Base-by-base conservation (phyloP, 148 eudicot genomes). In the Vaccinium macrocarpon region DNA sequence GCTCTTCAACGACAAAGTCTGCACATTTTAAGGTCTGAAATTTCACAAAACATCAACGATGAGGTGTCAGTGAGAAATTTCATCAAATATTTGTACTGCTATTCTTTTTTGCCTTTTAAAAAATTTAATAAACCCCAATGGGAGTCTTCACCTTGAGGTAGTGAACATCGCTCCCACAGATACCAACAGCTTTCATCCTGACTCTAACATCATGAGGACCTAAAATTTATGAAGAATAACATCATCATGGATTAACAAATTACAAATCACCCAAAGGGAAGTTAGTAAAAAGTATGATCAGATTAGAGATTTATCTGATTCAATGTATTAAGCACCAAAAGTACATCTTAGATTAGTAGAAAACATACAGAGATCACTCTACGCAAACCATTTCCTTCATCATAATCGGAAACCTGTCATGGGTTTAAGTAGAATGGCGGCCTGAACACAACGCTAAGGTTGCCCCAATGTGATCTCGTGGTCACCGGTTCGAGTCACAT, bases 91-190 rank as follows among this genome's bases (percentile, higher is more conserved):
- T 50, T 50, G 52, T 50, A 50, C 52, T 50, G 2, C 12, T 50
- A 50, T 50, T 50, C 52, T 50, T 50, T 50, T 50, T 50, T 50
- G 52, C 52, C 52, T 50, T 50, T 50, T 50, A 50, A 50, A 50
- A 9, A n/a, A 23, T 61, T 64, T 27, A 64, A 64, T 23, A 64
- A 64, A 64, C 71, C 32, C 71, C 29, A n/a, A 2, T 25, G 71
- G 23, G 6, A 1, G 71, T 9, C 71, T 64, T 64, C 18, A 95
- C 98, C 94, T 91, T 92, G 85, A 93, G 89, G 86, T 91, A 90
- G 82, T 93, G 95, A 88, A 95, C 93, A 90, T 95, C 98, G 84
- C 97, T 95, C 53, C 98, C 98, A 89, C 98, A 95, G 6, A 95
- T 95, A 25, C 98, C 98, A 81, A 95, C 96, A 81, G 98, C 96